Evolutionary conservation across 148 eudicot species (phyloP).

Genomic region (Heliamphora exappendiculata): DNA sequence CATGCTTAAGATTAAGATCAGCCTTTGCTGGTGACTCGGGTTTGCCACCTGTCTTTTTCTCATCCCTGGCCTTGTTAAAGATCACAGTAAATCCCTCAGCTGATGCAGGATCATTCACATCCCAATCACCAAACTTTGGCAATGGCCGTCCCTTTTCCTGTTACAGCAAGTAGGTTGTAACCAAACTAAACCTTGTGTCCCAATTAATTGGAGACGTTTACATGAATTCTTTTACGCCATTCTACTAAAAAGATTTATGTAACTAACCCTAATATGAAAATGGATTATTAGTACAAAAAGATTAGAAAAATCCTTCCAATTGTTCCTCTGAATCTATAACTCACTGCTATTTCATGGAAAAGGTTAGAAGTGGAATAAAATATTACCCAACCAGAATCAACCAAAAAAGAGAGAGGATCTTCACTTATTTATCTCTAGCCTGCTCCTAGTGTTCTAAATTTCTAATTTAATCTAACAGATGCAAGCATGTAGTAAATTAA

Average conservation of each 20-base stretch:
- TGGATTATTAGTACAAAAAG: neutral
- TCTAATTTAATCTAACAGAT: neutral
- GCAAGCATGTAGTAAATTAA: neutral
- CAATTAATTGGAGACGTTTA: too few relatives aligned
- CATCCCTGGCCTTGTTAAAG: slow-evolving; percentile 83
- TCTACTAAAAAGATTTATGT: too few relatives aligned
- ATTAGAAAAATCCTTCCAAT: neutral
- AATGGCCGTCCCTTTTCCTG: slow-evolving; percentile 81
- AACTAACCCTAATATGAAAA: too few relatives aligned
- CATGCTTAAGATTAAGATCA: slow-evolving; percentile 35
- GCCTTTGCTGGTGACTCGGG: slow-evolving; percentile 56
- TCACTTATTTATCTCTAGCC: neutral
- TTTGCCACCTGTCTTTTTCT: slow-evolving; percentile 79
- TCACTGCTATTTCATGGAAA: neutral
- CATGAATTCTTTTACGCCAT: too few relatives aligned
- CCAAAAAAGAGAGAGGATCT: neutral
- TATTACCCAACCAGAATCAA: neutral
- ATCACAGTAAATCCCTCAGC: slow-evolving; percentile 90
- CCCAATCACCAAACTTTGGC: slow-evolving; percentile 92
- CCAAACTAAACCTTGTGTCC: too few relatives aligned
- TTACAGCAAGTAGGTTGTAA: slow-evolving; percentile 11
- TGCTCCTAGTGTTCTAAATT: neutral
- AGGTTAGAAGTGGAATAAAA: neutral
- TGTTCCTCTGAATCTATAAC: slow-evolving; percentile 1
- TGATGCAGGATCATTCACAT: slow-evolving; percentile 82